phyloP scores from a whole-genome alignment of 805 yeast genomes.

The Sungouiozyma intestinalis region DNA sequence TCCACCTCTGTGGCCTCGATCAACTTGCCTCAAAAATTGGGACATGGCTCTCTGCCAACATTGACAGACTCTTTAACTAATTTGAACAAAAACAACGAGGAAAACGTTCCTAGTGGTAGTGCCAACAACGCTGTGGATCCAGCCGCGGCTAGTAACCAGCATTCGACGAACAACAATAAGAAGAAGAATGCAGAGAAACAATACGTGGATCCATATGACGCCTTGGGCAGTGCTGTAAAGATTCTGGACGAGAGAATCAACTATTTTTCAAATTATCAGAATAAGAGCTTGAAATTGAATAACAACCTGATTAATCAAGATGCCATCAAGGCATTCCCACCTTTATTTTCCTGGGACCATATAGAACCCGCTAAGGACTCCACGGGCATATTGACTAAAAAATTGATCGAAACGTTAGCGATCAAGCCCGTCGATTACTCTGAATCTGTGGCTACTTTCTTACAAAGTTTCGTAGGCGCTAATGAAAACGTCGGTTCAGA shows the following conservation, averaged over 20 bases:
- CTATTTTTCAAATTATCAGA: constrained; percentile 30
- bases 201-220: constrained; percentile 37
- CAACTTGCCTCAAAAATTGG: constrained; percentile 16
- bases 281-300: constrained; percentile 31
- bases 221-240: constrained; percentile 35
- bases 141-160: constrained; percentile 13
- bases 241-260: constrained; percentile 41
- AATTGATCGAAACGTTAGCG: constrained; percentile 30
- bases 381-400: constrained; percentile 23
- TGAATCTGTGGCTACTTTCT: constrained; percentile 24
- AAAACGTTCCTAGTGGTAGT: constrained; percentile 5
- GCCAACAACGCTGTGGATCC: constrained; percentile 20
- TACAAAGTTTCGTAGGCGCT: constrained; percentile 17
- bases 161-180: constrained; percentile 20
- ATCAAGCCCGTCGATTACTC: constrained; percentile 26
- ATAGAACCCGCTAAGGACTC: constrained; percentile 30
- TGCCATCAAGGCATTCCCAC: constrained; percentile 29
- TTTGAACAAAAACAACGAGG: constrained; percentile 1
- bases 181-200: constrained; percentile 28
- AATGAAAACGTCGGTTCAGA: constrained; percentile 7
- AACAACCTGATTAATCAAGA: constrained; percentile 22
- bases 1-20: constrained; percentile 21
- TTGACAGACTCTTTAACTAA: constrained; percentile 15
- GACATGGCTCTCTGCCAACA: constrained; percentile 21
- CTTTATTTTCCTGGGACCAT: constrained; percentile 39